Conservation (phyloP, 2,329 filamentous ascomycete species). For the Trichoderma citrinoviride region DNA sequence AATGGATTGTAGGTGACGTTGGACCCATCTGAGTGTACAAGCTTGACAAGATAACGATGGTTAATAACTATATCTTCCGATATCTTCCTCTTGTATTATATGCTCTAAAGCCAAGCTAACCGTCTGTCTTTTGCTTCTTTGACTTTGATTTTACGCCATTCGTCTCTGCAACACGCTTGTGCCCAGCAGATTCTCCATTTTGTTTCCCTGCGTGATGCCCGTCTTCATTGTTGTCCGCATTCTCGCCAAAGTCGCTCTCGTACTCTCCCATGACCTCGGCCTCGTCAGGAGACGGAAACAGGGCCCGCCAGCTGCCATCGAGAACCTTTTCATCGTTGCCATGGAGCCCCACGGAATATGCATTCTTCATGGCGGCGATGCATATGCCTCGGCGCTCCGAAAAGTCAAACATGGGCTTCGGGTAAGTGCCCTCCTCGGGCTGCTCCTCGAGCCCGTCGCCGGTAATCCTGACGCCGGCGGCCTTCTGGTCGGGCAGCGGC, state of each 20-base stretch:
- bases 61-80: not conserved
- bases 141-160: slow-evolving; percentile 16
- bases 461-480: slow-evolving; percentile 61
- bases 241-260: slow-evolving; percentile 35
- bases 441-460: slow-evolving; percentile 48
- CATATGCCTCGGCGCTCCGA: slow-evolving; percentile 59
- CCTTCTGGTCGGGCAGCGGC: slow-evolving; percentile 64
- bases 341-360: slow-evolving; percentile 63
- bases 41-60: not conserved
- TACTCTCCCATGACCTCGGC: slow-evolving; percentile 38
- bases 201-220: slow-evolving; percentile 23
- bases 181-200: slow-evolving; percentile 20
- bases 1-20: not conserved
- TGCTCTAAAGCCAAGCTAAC: not conserved
- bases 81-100: not conserved
- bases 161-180: slow-evolving; percentile 30
- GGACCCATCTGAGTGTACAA: not conserved
- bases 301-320: slow-evolving; percentile 55
- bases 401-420: slow-evolving; percentile 78
- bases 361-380: slow-evolving; percentile 66
- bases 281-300: slow-evolving; percentile 41
- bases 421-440: slow-evolving; percentile 54
- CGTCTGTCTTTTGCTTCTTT: slow-evolving; percentile 31
- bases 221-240: slow-evolving; percentile 34
- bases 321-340: slow-evolving; percentile 61